Conservation (phyloP, 805 yeast species). For the Ogataea siamensis region DNA sequence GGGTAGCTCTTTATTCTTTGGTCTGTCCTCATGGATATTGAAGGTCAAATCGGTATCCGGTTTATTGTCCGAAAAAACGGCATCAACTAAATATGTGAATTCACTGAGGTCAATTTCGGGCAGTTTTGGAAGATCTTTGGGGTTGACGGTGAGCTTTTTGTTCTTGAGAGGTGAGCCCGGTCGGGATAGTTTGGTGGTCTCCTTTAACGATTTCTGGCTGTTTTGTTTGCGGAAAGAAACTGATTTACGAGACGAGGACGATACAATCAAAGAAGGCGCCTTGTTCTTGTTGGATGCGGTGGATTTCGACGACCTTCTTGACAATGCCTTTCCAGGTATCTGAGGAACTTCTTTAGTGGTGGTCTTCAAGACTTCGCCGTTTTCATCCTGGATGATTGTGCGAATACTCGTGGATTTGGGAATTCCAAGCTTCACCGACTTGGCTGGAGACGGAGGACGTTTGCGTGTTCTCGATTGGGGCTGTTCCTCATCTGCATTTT, state of each 20-base stretch:
- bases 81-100: conserved; percentile 32
- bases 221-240: conserved; percentile 40
- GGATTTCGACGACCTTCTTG: conserved; percentile 16
- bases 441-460: conserved; percentile 13
- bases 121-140: conserved; percentile 27
- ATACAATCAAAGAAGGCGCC: conserved; percentile 40
- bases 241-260: conserved; percentile 49
- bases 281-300: conserved; percentile 12
- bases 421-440: conserved; percentile 13
- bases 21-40: conserved; percentile 2
- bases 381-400: conserved; percentile 35
- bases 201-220: conserved; percentile 9
- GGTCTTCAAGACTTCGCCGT: conserved; percentile 32
- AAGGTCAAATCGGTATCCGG: conserved; percentile 1
- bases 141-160: conserved; percentile 19
- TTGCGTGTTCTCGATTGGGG: conserved; percentile 4
- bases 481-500: conserved; percentile 6
- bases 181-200: not conserved
- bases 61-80: conserved; percentile 27
- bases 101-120: conserved; percentile 30
- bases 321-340: conserved; percentile 28
- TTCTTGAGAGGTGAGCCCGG: not conserved
- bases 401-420: conserved; percentile 34
- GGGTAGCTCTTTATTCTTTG: conserved; percentile 9
- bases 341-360: conserved; percentile 32